Percentiles rank a stretch among this genome's conserved stretches.
Evolutionary conservation across 495 filamentous ascomycete genomes (phyloP).

Genomic region (Hypoxylon perforatum): DNA sequence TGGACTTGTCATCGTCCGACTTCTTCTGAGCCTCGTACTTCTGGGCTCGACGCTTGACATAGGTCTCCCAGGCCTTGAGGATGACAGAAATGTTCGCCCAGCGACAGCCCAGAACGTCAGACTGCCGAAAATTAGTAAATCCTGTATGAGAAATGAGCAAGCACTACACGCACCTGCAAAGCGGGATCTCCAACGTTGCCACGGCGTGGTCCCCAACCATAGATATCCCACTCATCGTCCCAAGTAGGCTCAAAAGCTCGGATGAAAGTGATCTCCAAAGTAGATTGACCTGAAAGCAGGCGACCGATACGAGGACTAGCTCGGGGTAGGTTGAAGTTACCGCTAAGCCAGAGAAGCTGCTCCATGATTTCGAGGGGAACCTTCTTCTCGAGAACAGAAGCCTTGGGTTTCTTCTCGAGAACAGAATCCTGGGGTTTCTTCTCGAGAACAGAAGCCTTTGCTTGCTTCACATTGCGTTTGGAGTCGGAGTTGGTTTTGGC

Average conservation of each 20-base stretch:
- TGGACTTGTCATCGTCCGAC: no score
- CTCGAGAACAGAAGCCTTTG: no score
- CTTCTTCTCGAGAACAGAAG: constrained; percentile 46
- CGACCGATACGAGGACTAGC: constrained; percentile 50
- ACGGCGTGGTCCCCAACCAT: background rate
- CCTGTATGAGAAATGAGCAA: background rate
- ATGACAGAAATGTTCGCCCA: constrained; percentile 48
- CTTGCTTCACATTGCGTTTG: background rate
- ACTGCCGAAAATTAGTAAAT: constrained; percentile 41
- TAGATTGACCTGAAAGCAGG: constrained; percentile 44
- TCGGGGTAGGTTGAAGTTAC: constrained; percentile 52
- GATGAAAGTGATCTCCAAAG: constrained; percentile 44
- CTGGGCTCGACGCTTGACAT: constrained; percentile 21
- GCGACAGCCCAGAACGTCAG: constrained; percentile 41
- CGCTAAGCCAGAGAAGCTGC: constrained; percentile 51
- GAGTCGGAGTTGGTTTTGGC: constrained; percentile 7
- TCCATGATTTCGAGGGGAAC: constrained; percentile 58
- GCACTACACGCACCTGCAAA: constrained; percentile 47
- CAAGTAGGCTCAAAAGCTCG: constrained; percentile 52
- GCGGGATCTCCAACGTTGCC: constrained; percentile 40
- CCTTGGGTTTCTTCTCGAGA: constrained; percentile 17
- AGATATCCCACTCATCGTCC: constrained; percentile 29
- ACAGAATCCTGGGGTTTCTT: constrained; percentile 34
- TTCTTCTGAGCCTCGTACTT: background rate
- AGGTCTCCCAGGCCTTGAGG: constrained; percentile 34